Evolutionary conservation across 2,329 filamentous ascomycete species (phyloP), one percentile per base, ranked within the genome.

Genomic region (Trichoderma simmonsii): DNA sequence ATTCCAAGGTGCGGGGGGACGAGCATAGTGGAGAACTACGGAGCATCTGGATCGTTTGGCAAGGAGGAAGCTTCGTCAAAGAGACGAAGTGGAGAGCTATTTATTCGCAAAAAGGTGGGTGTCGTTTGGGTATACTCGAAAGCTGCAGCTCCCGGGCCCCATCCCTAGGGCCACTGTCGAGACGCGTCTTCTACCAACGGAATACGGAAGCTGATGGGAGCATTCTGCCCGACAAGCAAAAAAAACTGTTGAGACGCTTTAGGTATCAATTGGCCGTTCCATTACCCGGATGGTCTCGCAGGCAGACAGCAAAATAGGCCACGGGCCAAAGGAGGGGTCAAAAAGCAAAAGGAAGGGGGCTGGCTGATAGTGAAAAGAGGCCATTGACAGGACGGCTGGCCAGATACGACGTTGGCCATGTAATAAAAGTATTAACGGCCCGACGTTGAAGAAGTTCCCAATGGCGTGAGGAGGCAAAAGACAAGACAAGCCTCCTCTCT

Each of bases 41-140:
- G 64, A 67, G 51, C 34, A 43, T 67, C 64, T 43, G 56, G 11
- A 48, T 70, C 56, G 36, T 70, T 69, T 70, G 67, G 21, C 67
- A 57, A 69, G 24, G 66, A 70, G 39, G 56, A 70, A 59, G 51
- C 39, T 64, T 64, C 39, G 14, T 48, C 36, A 26, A 66, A 15
- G 39, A 36, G 21, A 24, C 28, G 26, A 26, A 59, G 54, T 69
- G 54, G 65, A 69, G 65, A 69, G 65, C 36, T 60, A 43, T 59
- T 69, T 48, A 43, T 30, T 70, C 67, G 57, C 39, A 36, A 28
- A 36, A 28, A 62, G 56, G 48, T 57, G 64, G 43, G 54, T 32
- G 34, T 32, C 15, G 67, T 61, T 57, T 71, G 68, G 68, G 68
- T 59, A 36, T 51, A 39, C 30, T 43, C 28, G 15, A n/a, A 15